These are phyloP conservation scores for Arabis alpina DNA, from an alignment of 345 rosid genomes.

Conservation along the genomic window DNA sequence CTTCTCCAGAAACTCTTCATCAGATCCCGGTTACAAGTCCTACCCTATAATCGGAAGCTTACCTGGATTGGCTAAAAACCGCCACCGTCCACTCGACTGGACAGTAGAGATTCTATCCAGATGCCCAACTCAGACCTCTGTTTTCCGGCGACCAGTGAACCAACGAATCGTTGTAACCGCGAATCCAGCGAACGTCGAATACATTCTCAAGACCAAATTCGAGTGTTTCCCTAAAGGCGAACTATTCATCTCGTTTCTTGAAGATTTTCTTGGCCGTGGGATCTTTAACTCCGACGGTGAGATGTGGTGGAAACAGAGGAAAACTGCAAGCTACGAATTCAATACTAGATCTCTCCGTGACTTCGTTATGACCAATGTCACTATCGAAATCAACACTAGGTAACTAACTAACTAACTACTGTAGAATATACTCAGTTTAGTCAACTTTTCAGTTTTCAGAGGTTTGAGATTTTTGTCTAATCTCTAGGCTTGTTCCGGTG, in stretches of 20 bases:
- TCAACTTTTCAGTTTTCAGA: neutral
- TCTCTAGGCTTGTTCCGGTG: constrained; percentile 56
- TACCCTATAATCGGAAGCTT: constrained; percentile 61
- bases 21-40: constrained; percentile 42
- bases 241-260: constrained; percentile 31
- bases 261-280: constrained; percentile 72
- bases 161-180: constrained; percentile 51
- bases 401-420: neutral
- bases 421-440: too few species aligned
- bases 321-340: constrained; percentile 76
- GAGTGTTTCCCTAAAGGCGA: constrained; percentile 59
- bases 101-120: constrained; percentile 48
- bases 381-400: constrained; percentile 57
- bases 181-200: constrained; percentile 65
- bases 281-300: constrained; percentile 72
- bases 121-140: constrained; percentile 59
- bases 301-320: constrained; percentile 72
- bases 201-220: constrained; percentile 67
- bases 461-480: constrained; percentile 5
- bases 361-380: constrained; percentile 61
- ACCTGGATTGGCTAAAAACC: constrained; percentile 46
- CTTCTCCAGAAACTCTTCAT: neutral
- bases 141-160: constrained; percentile 49
- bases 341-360: constrained; percentile 69
- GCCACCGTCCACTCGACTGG: constrained; percentile 57